Evolutionary conservation across 305 asterid genomes (phyloP), one percentile per base, ranked within the genome.

Genomic region (Fraxinus baroniana): DNA sequence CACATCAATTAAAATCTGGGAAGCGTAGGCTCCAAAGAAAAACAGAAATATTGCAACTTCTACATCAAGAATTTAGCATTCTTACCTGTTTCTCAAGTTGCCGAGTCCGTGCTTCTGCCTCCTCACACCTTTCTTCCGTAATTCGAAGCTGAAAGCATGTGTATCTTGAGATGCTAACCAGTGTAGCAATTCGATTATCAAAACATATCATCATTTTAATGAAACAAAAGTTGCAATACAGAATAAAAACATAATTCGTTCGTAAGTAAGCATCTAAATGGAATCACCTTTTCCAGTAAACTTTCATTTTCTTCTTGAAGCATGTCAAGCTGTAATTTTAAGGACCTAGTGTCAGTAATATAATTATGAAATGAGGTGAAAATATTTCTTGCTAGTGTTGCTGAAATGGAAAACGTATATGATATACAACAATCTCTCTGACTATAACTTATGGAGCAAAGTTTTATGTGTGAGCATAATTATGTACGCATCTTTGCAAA

Each of bases 301-400:
- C 90, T 90, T 79, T 94, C 99, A 80, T 95, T 95, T 89, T 95
- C 97, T 91, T 95, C 99, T 84, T 95, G 99, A 87, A 95, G 99
- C 97, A 94, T 91, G 87, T 95, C 99, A 84, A 95, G 92, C 99
- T 95, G 96, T 88, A 90, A 74, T 76, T 80, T 49, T 66, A 82
- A 77, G 71, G 73, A 84, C 12, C 82, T 9, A 70, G 75, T 70
- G 78, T 85, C 74, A 84, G 84, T 76, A 76, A 36, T 78, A 62
- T 80, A 57, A 80, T 41, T 20, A 13, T 82, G 60, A 80, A 76
- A 79, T 76, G 74, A 66, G 62, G 80, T 77, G 60, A 79, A 77
- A 78, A 13, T 26, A 60, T 41, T 2, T 79, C 46, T 37, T 64
- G 30, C 81, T 46, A 76, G 70, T 64, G 74, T 83, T 80, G n/a